A percentile compares a stretch with the other conserved stretches of the same genome.
phyloP scores from a whole-genome alignment of 768 basidiomycete genomes.

The Mycena pura region DNA sequence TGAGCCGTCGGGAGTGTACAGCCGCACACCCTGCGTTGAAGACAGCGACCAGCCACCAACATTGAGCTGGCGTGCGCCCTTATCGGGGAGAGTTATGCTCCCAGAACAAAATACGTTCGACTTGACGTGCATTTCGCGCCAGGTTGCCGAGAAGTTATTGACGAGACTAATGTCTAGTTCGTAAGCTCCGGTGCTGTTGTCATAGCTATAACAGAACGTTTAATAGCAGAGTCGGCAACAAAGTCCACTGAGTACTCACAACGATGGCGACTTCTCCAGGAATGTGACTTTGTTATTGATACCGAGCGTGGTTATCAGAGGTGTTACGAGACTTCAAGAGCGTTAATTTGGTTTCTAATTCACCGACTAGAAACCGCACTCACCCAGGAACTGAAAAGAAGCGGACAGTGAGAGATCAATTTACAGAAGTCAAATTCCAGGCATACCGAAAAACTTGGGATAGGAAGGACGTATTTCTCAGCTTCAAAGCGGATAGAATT shows the following conservation, averaged over 20 bases:
- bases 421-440: neutral
- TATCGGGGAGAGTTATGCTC: constrained; percentile 77
- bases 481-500: neutral
- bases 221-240: no score
- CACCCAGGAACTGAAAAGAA: constrained; percentile 42
- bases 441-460: constrained; percentile 54
- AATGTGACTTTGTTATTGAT: constrained; percentile 85
- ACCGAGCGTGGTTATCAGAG: constrained; percentile 76
- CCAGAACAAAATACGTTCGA: constrained; percentile 84
- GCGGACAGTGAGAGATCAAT: neutral
- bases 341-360: neutral
- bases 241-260: no score
- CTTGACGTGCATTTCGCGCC: constrained; percentile 80
- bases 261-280: constrained; percentile 83
- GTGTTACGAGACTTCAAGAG: constrained; percentile 63
- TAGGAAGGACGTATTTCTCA: no score
- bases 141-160: constrained; percentile 56
- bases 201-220: constrained; percentile 43
- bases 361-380: neutral
- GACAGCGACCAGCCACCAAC: constrained; percentile 74
- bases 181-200: constrained; percentile 78
- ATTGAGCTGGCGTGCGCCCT: constrained; percentile 68
- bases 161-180: constrained; percentile 73
- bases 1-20: constrained; percentile 74
- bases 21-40: constrained; percentile 75